Evolutionary conservation across 495 filamentous ascomycete species (phyloP).

Genomic region (Choiromyces venosus): DNA sequence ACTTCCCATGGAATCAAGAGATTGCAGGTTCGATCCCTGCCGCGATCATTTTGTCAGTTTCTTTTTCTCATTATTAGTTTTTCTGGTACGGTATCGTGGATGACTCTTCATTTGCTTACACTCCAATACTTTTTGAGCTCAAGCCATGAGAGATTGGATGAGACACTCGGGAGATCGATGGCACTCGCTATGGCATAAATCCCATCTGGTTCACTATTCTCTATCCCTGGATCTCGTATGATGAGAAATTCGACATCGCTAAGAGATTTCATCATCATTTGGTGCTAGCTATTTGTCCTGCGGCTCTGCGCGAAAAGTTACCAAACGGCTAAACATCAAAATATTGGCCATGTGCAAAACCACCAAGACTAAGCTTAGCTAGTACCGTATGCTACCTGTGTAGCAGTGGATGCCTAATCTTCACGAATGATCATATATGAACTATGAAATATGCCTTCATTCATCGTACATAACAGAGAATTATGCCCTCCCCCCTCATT

Average conservation of each 20-base stretch:
- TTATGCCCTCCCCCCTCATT: neutral
- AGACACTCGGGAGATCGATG: neutral
- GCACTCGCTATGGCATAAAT: neutral
- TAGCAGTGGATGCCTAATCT: neutral
- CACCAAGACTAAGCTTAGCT: neutral
- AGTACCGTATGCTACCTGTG: neutral
- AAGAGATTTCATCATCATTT: neutral
- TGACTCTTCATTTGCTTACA: neutral
- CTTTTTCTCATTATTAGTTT: neutral
- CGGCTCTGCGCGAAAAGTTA: neutral
- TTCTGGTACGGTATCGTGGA: neutral
- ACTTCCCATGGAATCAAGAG: constrained; percentile 36
- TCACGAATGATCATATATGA: neutral
- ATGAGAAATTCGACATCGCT: neutral
- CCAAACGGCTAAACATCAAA: neutral
- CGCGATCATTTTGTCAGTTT: constrained; percentile 23
- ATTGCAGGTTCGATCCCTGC: constrained; percentile 40
- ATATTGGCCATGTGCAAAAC: neutral
- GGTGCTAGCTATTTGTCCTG: neutral
- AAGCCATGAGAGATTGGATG: neutral
- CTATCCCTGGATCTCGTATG: neutral
- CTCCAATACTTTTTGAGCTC: neutral
- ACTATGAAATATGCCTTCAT: neutral
- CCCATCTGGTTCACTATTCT: neutral
- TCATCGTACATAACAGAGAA: neutral